Base-by-base conservation (phyloP, 108 stramenopile genomes). In the Conticribra guillardii region DNA sequence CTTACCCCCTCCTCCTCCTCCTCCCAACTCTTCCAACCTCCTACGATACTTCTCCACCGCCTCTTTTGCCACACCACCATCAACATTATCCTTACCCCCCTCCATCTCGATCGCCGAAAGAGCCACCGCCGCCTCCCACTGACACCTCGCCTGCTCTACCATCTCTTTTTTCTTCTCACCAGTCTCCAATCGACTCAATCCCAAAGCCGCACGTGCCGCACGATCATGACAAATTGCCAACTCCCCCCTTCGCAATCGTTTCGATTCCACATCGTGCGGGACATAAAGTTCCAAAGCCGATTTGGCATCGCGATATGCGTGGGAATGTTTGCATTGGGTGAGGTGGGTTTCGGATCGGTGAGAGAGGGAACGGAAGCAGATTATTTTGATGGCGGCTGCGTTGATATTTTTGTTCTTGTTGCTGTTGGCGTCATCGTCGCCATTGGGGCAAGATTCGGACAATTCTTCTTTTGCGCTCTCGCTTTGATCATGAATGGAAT, bases 301-400 rank as follows among this genome's bases (percentile, higher is more conserved):
- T 32, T 72, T 67, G 50, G 90, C 88, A 65, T 93, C 94, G 28
- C 82, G 78, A 71, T 85, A 73, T 7, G 96, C 90, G 11, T 87
- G 78, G 24, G 77, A 57, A 64, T 74, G 91, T 16, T 93, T 85
- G 22, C 76, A 53, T 16, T 90, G 62, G 16, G 83, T 54, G 58
- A 87, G 82, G 54, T 88, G 79, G 2, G 95, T 88, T 3, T 78
- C 79, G 34, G 89, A 87, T 32, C 85, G 73, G 61, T 85, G 88
- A 14, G 89, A 86, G 26, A 83, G 73, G 19, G 80, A 52, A 14
- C 89, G 86, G 48, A 91, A 77, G 41, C 74, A 79, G 0, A 75
- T 23, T 27, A 54, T 69, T 22, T 49, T 50, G 2, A 4, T 21
- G 4, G 73, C 71, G 30, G 67, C 8, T 28, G 55, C 15, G 60